Base-by-base conservation (phyloP, 1,284 basidiomycete species). In the Trichosporon faecale region DNA sequence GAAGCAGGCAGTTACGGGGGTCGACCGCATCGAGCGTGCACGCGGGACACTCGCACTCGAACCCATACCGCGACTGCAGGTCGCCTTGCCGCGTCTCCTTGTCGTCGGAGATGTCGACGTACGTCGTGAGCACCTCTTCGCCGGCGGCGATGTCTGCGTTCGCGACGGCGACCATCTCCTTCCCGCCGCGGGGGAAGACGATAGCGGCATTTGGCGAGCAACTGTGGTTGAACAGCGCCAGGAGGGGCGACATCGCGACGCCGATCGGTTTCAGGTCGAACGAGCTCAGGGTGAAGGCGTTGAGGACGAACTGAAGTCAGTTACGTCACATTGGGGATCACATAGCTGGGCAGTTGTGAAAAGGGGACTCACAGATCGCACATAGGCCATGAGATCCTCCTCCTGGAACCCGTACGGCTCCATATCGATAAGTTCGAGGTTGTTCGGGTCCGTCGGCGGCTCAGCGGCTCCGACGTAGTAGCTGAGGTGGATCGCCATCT, bases 131-230 rank as follows among this genome's bases (percentile, higher is more conserved):
- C 69, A 86, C 92, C 88, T 97, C 90, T 79, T 95, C 88, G 16
- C 87, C 88, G 0, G 86, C 79, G 1, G 77, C 66, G 55, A 97
- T 90, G 33, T 89, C 84, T 61, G 86, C 86, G 16, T 95, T 83
- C 0, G 90, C 89, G 16, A 94, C 84, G 9, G 95, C 86, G 49
- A 90, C 87, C 87, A 95, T 89, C 12, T 85, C 78, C 1, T 68
- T 68, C 12, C 73, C 75, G 0, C 82, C 83, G 3, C 76, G 75
- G 46, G 95, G 94, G 79, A 95, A 98, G 0, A 98, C 93, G 31
- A 95, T 88, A 29, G 91, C 92, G 0, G 91, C 93, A 75, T 97
- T 96, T 0, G 95, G 95, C 25, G 88, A 87, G 78, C 95, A 98
- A 0, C 93, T 92, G 79, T 98, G 95, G 77, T 98, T 98, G 74